phyloP scores from a whole-genome alignment of 257 asterid species.

The Catharanthus roseus region DNA sequence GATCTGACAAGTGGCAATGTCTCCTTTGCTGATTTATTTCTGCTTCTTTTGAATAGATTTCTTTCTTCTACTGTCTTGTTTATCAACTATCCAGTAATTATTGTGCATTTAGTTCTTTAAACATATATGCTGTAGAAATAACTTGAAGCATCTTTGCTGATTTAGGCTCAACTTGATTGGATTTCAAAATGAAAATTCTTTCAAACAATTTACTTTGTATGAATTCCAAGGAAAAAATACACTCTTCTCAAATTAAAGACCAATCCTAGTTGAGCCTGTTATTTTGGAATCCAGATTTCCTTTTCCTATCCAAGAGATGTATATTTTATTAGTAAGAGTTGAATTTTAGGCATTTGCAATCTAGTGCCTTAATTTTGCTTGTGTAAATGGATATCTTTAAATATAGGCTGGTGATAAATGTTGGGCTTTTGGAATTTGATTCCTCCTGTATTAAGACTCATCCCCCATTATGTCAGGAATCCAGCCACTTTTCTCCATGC shows the following conservation, averaged over 20 bases:
- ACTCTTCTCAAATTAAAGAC: too few species aligned
- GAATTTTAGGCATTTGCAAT: background rate
- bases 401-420: background rate
- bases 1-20: background rate
- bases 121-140: background rate
- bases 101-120: background rate
- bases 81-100: background rate
- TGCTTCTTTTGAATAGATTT: background rate
- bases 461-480: slow-evolving; percentile 47
- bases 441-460: background rate
- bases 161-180: background rate
- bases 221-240: too few species aligned
- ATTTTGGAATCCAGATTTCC: too few species aligned
- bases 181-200: too few species aligned
- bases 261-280: too few species aligned
- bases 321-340: background rate
- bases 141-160: background rate
- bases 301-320: background rate
- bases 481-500: slow-evolving; percentile 97
- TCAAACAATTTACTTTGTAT: too few species aligned
- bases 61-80: background rate
- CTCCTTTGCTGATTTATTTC: background rate
- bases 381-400: background rate
- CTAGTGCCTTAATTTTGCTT: background rate
- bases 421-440: background rate